A percentile compares a stretch with the other conserved stretches of the same genome.
Conservation (phyloP, 140 eudicot species). For the Cichorium intybus region DNA sequence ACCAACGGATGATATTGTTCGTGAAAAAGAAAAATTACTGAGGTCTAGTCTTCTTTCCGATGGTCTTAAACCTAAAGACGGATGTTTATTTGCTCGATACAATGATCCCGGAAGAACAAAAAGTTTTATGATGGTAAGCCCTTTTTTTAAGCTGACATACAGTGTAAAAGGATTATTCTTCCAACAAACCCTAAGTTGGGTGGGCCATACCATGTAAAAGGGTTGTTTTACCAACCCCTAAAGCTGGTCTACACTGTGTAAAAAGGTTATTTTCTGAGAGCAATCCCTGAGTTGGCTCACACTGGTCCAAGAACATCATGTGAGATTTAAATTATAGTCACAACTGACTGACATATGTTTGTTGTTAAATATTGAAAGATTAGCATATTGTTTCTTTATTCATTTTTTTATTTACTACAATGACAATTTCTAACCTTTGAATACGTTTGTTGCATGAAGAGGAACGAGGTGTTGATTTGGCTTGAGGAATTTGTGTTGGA, state of each 20-base stretch:
- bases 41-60: constrained; percentile 51
- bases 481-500: constrained; percentile 68
- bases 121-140: constrained; percentile 70
- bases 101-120: constrained; percentile 95
- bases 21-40: constrained; percentile 60
- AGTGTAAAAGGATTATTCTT: too few relatives aligned
- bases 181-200: neutral
- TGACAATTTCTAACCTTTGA: constrained; percentile 10
- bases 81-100: constrained; percentile 84
- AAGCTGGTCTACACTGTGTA: too few relatives aligned
- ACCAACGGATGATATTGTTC: constrained; percentile 76
- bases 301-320: too few relatives aligned
- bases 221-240: too few relatives aligned
- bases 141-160: neutral
- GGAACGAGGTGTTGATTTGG: constrained; percentile 92
- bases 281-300: too few relatives aligned
- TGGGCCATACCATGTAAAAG: too few relatives aligned
- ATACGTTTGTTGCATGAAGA: constrained; percentile 40
- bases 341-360: neutral
- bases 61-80: constrained; percentile 70
- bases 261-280: too few relatives aligned
- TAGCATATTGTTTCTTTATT: neutral
- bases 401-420: neutral
- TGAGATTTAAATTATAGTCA: too few relatives aligned
- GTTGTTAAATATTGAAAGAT: neutral